Evolutionary conservation across 2,329 filamentous ascomycete genomes (phyloP).

Genomic region (Setomelanomma holmii): DNA sequence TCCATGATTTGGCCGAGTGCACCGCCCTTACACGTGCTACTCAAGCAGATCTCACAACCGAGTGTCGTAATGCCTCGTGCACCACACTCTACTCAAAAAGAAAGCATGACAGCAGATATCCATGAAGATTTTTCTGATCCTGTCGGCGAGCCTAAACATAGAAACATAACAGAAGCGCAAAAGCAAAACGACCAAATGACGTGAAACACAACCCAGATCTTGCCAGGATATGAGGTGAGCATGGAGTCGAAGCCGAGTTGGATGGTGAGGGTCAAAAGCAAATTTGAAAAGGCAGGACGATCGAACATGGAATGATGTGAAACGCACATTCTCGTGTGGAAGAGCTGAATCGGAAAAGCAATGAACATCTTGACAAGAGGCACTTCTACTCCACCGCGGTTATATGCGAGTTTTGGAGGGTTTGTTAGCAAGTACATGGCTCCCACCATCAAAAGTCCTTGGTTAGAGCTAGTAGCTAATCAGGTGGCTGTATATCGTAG

Average conservation of each 20-base stretch:
- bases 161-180: neutral
- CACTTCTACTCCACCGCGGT: too few relatives aligned
- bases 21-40: too few relatives aligned
- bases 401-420: too few relatives aligned
- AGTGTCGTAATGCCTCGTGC: too few relatives aligned
- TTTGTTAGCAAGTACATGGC: neutral
- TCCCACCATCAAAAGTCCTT: neutral
- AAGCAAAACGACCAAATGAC: neutral
- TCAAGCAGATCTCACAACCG: too few relatives aligned
- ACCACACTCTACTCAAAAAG: too few relatives aligned
- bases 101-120: too few relatives aligned
- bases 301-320: neutral
- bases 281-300: neutral
- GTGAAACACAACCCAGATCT: neutral
- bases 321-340: neutral
- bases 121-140: too few relatives aligned
- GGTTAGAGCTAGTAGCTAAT: neutral
- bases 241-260: too few relatives aligned
- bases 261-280: conserved; percentile 1
- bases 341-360: neutral
- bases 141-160: neutral
- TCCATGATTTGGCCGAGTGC: too few relatives aligned
- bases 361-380: too few relatives aligned
- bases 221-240: neutral
- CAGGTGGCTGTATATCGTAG: neutral